Evolutionary conservation across 768 basidiomycete species (phyloP).

Genomic region (Rhodotorula toruloides): DNA sequence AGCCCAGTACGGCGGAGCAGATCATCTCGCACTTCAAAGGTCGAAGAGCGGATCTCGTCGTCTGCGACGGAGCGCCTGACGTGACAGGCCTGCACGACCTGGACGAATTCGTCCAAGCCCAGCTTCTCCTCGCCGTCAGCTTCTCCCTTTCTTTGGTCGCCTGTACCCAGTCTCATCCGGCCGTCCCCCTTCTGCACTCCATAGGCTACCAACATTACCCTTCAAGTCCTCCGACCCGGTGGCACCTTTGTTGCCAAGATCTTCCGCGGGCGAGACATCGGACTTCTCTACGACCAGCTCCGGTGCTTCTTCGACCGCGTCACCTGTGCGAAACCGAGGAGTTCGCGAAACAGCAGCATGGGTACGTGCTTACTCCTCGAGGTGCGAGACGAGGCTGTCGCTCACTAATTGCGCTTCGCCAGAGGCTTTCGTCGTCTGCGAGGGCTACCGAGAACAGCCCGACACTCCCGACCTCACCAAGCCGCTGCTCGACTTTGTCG

Average conservation of each 20-base stretch:
- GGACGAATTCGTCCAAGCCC: conserved; percentile 52
- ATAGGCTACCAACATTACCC: conserved; percentile 50
- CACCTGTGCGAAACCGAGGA: conserved; percentile 50
- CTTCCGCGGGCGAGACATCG: conserved; percentile 47
- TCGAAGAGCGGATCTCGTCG: conserved; percentile 49
- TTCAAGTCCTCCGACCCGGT: conserved; percentile 48
- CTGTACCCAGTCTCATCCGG: background rate
- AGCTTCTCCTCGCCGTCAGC: conserved; percentile 50
- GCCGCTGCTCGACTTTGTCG: conserved; percentile 40
- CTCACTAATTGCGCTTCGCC: background rate
- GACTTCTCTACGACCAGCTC: conserved; percentile 48
- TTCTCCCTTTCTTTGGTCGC: background rate
- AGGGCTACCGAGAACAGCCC: conserved; percentile 46
- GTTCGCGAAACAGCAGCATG: conserved; percentile 49
- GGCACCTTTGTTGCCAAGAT: conserved; percentile 52
- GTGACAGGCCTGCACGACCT: conserved; percentile 52
- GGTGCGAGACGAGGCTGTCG: too few species aligned
- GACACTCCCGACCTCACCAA: conserved; percentile 38
- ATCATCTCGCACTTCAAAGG: conserved; percentile 50
- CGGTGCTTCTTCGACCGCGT: conserved; percentile 49
- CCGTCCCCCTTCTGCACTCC: background rate
- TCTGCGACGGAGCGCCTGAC: conserved; percentile 54
- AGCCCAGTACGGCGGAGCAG: conserved; percentile 47
- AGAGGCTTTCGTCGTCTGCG: conserved; percentile 51
- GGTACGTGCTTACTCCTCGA: conserved; percentile 48